These are phyloP conservation scores for Pyracantha coccinea DNA, from an alignment of 331 rosid genomes.

Conservation along the genomic window DNA sequence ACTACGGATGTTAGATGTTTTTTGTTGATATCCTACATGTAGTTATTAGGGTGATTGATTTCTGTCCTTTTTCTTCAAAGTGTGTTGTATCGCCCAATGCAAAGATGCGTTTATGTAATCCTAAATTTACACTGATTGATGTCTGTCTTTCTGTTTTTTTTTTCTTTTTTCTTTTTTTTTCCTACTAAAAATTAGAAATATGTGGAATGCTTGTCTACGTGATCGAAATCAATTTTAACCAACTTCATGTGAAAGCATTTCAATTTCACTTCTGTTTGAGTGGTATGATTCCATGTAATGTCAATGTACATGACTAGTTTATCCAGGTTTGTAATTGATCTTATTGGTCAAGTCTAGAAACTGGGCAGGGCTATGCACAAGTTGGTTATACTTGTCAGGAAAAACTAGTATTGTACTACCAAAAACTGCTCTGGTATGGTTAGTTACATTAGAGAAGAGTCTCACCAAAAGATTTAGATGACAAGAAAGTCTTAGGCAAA, in stretches of 20 bases:
- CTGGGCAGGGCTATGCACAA: neutral
- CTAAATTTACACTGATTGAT: neutral
- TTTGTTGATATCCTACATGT: neutral
- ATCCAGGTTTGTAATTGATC: neutral
- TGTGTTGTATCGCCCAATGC: neutral
- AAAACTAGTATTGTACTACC: neutral
- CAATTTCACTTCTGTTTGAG: neutral
- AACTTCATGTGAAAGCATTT: neutral
- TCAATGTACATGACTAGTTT: neutral
- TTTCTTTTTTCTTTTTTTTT: neutral
- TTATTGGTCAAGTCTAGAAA: neutral
- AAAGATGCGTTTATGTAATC: neutral
- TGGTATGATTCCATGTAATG: neutral
- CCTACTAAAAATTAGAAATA: neutral
- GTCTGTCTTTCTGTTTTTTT: neutral
- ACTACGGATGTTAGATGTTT: neutral
- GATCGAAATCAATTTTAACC: neutral
- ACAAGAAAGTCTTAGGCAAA: neutral
- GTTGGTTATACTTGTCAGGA: neutral
- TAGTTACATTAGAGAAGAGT: neutral
- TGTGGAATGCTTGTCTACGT: neutral
- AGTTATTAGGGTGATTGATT: neutral
- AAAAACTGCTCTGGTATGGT: neutral
- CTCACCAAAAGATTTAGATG: neutral
- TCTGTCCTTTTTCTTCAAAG: neutral